Base-by-base conservation (phyloP, 108 stramenopile species). In the Cyclostephanos invisitatus region DNA sequence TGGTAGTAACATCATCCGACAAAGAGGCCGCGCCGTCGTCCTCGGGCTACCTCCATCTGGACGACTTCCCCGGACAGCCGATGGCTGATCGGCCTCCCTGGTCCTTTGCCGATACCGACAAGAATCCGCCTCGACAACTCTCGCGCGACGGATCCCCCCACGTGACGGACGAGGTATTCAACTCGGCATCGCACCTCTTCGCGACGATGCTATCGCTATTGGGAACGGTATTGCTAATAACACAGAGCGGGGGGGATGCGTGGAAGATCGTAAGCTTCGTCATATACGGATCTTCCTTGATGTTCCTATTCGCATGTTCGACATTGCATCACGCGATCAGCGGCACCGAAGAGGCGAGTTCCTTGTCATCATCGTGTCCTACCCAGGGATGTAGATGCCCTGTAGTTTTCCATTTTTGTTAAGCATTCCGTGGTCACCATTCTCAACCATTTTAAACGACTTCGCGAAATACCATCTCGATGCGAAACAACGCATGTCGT, bases 131-230 rank as follows among this genome's bases (percentile, higher is more conserved):
- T 9, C 61, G 66, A 18, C 51, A 54, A 0, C 56, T 72, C 44
- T 89, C 88, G 12, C 84, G 91, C 3, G 91, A 92, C 68, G 82
- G 86, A 46, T 69, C 69, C 17, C 32, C 73, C 32, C 85, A 89
- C 70, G 82, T 78, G 36, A 92, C 91, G 1, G 91, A 89, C 67
- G 91, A 92, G 73, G 88, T 92, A 20, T 88, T 92, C 77, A 92
- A 92, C 53, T 64, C 77, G 5, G 75, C 75, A 2, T 86, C 87
- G 15, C 91, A 92, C 60, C 80, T 92, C 48, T 81, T 79, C 2
- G 91, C 86, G n/a, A 70, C 80, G 18, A 75, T 89, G 65, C 15
- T 92, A 36, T 80, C 75, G 25, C 36, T 92, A 20, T 37, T 92
- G 46, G 88, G 86, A 2, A 78, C 80, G 32, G 84, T 77, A 36